phyloP scores from a whole-genome alignment of 2,329 filamentous ascomycete species.

The Mycogone perniciosa region DNA sequence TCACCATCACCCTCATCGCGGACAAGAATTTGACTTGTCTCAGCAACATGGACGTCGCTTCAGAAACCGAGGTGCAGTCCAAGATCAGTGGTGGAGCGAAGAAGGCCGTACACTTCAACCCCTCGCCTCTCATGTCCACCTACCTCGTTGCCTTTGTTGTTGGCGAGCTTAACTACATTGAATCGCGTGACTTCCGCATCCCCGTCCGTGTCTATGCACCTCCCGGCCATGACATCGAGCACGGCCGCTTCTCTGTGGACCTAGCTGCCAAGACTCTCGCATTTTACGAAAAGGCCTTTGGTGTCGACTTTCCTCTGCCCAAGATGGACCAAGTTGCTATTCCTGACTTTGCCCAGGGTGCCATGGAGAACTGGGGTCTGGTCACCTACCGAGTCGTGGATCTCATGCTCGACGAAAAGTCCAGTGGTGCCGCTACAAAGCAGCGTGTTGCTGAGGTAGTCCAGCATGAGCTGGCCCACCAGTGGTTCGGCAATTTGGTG shows the following conservation, averaged over 20 bases:
- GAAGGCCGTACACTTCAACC: conserved; percentile 84
- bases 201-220: conserved; percentile 93
- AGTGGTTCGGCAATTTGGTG: conserved; percentile 97
- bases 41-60: conserved; percentile 93
- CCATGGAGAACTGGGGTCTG: conserved; percentile 98
- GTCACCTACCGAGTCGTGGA: conserved; percentile 86
- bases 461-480: conserved; percentile 93
- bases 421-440: conserved; percentile 80
- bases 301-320: conserved; percentile 58
- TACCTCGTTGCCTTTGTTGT: conserved; percentile 93
- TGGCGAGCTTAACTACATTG: conserved; percentile 88
- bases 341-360: conserved; percentile 89
- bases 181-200: conserved; percentile 84
- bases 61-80: conserved; percentile 59
- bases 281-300: conserved; percentile 95
- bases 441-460: conserved; percentile 92
- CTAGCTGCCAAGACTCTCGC: conserved; percentile 82
- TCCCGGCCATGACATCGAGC: conserved; percentile 81
- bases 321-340: conserved; percentile 51
- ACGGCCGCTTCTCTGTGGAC: conserved; percentile 83
- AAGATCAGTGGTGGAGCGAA: conserved; percentile 41
- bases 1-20: conserved; percentile 83
- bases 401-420: conserved; percentile 84
- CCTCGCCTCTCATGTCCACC: conserved; percentile 89
- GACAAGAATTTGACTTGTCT: conserved; percentile 87